phyloP scores from a whole-genome alignment of 345 rosid species.

The Erucastrum elatum region DNA sequence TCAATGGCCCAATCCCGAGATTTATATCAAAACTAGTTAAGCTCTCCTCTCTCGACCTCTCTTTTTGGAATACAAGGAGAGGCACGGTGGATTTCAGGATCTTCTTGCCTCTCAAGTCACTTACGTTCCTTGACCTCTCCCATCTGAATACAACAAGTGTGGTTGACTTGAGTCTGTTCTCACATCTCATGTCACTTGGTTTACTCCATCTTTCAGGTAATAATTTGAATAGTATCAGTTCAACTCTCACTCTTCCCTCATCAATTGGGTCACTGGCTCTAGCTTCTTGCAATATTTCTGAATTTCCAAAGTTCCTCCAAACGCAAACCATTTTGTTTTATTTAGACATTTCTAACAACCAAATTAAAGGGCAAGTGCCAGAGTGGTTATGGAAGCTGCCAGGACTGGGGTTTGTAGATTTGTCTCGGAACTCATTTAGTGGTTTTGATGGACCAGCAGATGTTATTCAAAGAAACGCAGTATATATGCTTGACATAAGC shows the following conservation, averaged over 20 bases:
- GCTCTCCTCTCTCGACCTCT: background rate
- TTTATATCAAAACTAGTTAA: background rate
- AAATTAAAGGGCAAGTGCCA: background rate
- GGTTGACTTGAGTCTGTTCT: background rate
- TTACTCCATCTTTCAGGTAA: background rate
- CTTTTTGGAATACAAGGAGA: background rate
- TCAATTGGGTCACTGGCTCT: background rate
- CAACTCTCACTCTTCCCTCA: background rate
- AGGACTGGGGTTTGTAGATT: background rate
- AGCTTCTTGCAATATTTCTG: background rate
- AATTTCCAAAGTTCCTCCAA: background rate
- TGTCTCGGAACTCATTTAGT: background rate
- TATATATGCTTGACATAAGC: background rate
- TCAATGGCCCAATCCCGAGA: background rate
- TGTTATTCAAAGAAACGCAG: background rate
- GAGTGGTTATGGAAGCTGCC: background rate
- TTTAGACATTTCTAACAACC: background rate
- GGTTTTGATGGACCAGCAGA: background rate
- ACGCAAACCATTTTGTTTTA: background rate
- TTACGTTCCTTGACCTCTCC: background rate
- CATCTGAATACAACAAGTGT: background rate
- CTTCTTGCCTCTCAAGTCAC: background rate
- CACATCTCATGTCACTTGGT: background rate
- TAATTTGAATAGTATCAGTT: background rate
- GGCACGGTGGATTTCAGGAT: background rate